Percentiles rank a stretch among this genome's conserved stretches.
Evolutionary conservation across 2,329 filamentous ascomycete genomes (phyloP).

Genomic region (Fusarium sp.): DNA sequence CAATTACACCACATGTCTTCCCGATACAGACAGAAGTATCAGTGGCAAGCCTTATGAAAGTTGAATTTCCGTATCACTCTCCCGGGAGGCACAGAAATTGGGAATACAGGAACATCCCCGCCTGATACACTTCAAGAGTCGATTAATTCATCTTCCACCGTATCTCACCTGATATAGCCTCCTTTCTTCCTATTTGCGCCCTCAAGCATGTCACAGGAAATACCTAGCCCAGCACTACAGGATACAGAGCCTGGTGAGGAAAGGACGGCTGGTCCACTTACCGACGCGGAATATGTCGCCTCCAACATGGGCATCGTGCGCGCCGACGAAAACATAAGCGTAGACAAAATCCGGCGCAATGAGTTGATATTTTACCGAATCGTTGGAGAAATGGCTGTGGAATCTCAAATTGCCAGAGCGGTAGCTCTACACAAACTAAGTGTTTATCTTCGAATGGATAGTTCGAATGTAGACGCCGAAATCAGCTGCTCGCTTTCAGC

Average conservation of each 20-base stretch:
- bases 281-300: not conserved
- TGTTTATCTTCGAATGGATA: no score
- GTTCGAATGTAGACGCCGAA: no score
- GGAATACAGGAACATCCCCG: not conserved
- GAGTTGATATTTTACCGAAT: not conserved
- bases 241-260: not conserved
- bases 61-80: not conserved
- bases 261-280: not conserved
- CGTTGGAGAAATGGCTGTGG: not conserved
- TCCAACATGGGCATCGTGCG: not conserved
- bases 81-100: accelerated
- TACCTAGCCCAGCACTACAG: accelerated
- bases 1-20: not conserved
- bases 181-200: not conserved
- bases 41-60: not conserved
- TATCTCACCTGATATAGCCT: not conserved
- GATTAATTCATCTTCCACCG: not conserved
- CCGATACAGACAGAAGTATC: not conserved
- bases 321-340: not conserved
- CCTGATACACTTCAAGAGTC: accelerated
- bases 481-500: no score
- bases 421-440: no score
- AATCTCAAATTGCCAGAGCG: no score
- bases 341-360: not conserved
- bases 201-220: not conserved